Conservation (phyloP, 208 protist species). For the Trypanosoma boissoni region DNA sequence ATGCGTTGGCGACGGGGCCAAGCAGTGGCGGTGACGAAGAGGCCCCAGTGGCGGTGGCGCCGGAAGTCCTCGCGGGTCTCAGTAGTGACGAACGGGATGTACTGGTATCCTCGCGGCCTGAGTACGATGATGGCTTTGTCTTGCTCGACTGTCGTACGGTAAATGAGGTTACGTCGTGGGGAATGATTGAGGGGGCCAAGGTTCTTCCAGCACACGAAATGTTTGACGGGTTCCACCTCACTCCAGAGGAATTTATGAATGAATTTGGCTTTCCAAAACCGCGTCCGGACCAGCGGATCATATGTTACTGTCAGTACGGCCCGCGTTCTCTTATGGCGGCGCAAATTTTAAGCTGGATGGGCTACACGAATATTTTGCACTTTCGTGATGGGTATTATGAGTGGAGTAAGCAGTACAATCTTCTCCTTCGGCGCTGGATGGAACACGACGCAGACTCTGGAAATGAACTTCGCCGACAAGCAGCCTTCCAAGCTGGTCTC, state of each 20-base stretch:
- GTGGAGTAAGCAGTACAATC: constrained; percentile 85
- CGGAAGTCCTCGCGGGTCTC: constrained; percentile 40
- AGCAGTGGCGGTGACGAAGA: constrained; percentile 22
- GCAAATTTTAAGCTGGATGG: constrained; percentile 84
- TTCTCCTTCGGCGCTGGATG: constrained; percentile 78
- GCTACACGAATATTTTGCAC: constrained; percentile 73
- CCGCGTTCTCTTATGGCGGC: constrained; percentile 79
- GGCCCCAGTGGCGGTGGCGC: constrained; percentile 34
- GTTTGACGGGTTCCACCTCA: constrained; percentile 79
- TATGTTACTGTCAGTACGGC: constrained; percentile 84
- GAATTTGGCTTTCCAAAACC: constrained; percentile 80
- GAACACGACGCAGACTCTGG: constrained; percentile 69
- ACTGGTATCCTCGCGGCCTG: constrained; percentile 47
- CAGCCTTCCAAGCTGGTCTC: constrained; percentile 57
- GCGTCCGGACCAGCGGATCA: constrained; percentile 58
- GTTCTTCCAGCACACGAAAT: constrained; percentile 80
- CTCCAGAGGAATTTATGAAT: constrained; percentile 59
- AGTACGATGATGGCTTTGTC: constrained; percentile 78
- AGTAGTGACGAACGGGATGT: constrained; percentile 45
- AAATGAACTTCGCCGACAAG: constrained; percentile 64
- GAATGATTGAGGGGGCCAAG: constrained; percentile 81
- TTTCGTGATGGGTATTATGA: constrained; percentile 83
- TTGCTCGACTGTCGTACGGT: constrained; percentile 81
- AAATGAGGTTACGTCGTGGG: constrained; percentile 82
- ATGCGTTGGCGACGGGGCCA: neutral